Evolutionary conservation across 1,284 basidiomycete species (phyloP), one percentile per base, ranked within the genome.

Genomic region (Irpex lacteus): DNA sequence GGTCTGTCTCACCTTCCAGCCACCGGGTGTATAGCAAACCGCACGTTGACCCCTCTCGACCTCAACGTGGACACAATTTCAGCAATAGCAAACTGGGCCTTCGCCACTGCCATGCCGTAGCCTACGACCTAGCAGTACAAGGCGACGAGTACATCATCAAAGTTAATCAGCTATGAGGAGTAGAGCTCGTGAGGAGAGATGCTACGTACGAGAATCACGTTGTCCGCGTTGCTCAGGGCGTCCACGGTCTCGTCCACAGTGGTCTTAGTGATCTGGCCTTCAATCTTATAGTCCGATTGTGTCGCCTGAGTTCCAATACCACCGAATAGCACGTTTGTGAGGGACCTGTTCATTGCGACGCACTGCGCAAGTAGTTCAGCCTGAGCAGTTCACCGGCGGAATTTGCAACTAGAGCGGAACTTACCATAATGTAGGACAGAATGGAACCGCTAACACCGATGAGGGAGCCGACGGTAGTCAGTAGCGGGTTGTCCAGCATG

Each of bases 401-500:
- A 68, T 11, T 36, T 36, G 21, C 19, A 34, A 15, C 18, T 56
- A 13, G 8, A 0, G 7, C 26, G 32, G 4, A 4, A 67, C 78
- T 67, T 69, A 92, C 92, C 93, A 95, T 95, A 72, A 95, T 94
- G 70, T 95, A 94, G 8, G 91, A 92, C 61, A 95, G 84, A 71
- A 95, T 95, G n/a, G 90, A 92, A 62, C 92, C 92, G 74, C 89
- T 92, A 71, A 94, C 91, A 55, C 92, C 92, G 65, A 95, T 95
- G 54, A 95, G 77, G 34, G 90, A 89, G 19, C 92, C 92, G 19
- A 95, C 85, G 0, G 89, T 90, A 0, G 91, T 92, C 59, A 95
- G 77, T 5, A 95, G 81, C 21, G 91, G 85, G 71, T 95, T 94
- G 71, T 95, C 90, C 66, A 94, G 76, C 92, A 95, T 95, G 72